These are phyloP conservation scores for Mucor racemosus DNA, from an alignment of 371 early-diverging fungal species.

Conservation along the genomic window DNA sequence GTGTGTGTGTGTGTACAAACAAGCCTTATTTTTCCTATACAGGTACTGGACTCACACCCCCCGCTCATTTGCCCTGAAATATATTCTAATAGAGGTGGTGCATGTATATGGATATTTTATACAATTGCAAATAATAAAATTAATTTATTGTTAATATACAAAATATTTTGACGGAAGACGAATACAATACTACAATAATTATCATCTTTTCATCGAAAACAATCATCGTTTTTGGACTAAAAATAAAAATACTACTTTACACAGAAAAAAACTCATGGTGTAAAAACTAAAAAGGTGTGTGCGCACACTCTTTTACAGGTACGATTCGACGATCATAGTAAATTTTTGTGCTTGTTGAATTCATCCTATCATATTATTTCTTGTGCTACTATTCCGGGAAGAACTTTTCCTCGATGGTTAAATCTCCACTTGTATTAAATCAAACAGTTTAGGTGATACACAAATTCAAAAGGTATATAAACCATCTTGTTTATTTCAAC, in stretches of 20 bases:
- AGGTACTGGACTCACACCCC: constrained; percentile 1
- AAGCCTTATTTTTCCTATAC: constrained; percentile 3
- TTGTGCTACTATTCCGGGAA: constrained; percentile 10
- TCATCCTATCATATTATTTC: constrained; percentile 1
- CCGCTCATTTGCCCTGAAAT: constrained; percentile 1
- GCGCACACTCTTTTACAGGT: constrained; percentile 9
- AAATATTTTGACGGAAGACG: not conserved
- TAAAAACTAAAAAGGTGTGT: constrained; percentile 13
- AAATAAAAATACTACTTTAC: constrained; percentile 1
- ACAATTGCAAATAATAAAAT: not conserved
- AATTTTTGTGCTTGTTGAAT: constrained; percentile 8
- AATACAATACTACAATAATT: not conserved
- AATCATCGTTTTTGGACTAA: not conserved
- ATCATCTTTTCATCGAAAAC: not conserved
- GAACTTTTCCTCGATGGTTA: not conserved
- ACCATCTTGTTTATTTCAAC: not conserved
- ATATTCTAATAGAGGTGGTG: not conserved
- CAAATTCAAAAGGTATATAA: constrained; percentile 15
- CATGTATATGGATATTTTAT: not conserved
- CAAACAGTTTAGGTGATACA: not conserved
- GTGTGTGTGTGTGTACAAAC: constrained; percentile 2
- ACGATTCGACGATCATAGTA: constrained; percentile 10
- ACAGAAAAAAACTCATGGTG: constrained; percentile 10
- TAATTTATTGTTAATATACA: not conserved
- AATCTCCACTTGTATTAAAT: constrained; percentile 11